Evolutionary conservation across 2,329 filamentous ascomycete genomes (phyloP).

Genomic region (Claviceps arundinis): DNA sequence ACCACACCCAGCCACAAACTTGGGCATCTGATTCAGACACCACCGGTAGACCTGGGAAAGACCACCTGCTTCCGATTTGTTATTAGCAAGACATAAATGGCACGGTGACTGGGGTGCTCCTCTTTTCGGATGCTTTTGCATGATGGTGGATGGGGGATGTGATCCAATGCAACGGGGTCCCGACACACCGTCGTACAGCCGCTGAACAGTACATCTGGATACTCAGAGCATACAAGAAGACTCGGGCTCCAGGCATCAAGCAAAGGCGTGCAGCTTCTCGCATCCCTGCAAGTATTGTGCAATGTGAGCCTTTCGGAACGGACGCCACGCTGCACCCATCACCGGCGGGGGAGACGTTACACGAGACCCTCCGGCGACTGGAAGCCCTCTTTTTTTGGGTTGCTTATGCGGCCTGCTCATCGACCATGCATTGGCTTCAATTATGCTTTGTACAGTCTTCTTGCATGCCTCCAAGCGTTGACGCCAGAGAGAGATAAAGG

Average conservation of each 20-base stretch:
- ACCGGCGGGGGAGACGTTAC: conserved; percentile 10
- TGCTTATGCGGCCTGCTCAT: not conserved
- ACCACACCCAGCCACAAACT: conserved; percentile 2
- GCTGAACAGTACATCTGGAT: conserved; percentile 12
- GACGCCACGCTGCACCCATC: conserved; percentile 13
- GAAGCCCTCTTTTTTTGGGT: not conserved
- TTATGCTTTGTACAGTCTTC: not conserved
- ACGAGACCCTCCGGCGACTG: conserved; percentile 5
- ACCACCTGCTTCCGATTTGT: conserved; percentile 6
- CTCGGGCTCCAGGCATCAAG: conserved; percentile 9
- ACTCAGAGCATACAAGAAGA: conserved; percentile 8
- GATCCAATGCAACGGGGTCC: conserved; percentile 7
- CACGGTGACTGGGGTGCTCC: conserved; percentile 7
- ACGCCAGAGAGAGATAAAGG: not conserved
- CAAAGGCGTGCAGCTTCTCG: conserved; percentile 5
- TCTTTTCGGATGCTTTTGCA: conserved; percentile 8
- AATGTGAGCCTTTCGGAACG: conserved; percentile 10
- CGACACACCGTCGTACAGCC: conserved; percentile 10
- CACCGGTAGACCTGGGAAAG: conserved; percentile 5
- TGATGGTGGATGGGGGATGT: conserved; percentile 9
- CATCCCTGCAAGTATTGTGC: conserved; percentile 9
- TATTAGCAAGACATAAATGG: conserved; percentile 9
- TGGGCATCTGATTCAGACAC: conserved; percentile 5
- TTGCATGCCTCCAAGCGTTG: not conserved
- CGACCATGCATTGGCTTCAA: not conserved